Base-by-base conservation (phyloP, 2,329 filamentous ascomycete species). In the Pseudogymnoascus sp. region DNA sequence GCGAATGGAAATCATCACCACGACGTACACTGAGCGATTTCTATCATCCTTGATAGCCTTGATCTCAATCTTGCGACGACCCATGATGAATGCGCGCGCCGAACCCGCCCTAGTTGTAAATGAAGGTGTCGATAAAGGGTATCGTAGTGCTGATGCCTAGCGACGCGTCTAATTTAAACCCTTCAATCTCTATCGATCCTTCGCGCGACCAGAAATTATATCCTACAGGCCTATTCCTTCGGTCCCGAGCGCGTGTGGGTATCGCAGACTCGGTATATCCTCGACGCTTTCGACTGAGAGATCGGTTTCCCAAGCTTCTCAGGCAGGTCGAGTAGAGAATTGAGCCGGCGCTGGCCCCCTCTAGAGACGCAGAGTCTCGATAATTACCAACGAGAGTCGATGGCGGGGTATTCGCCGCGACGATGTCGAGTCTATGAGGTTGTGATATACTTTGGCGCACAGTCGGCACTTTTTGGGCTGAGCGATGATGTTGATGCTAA, bases 41-140 rank as follows among this genome's bases (percentile, higher is more conserved):
- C 93, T 87, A 78, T 97, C 93, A 86, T 97, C 93, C 79, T 96
- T 97, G 83, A 98, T 98, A 71, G 93, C 91, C 80, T 97, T 97
- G 83, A 99, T 98, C 82, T 98, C 95, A 75, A 99, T 99, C 86
- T 99, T 99, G 84, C 95, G 88, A 78, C 95, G 89, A 77, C 95
- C 95, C 95, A 99, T 99, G 62, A 66, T 78, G 73, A 70, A 70
- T 69, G 70, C 66, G 71, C 70, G 71, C 70, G 71, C 70, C 67
- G 69, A 68, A 65, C 65, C 59, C 4, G 5, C 11, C n/a, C n/a
- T 56, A 12, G 46, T 11, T 19, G 46, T 56, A 56, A 56, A 6
- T 33, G 46, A 56, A 56, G 46, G 46, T 33, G 46, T 56, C 26
- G 46, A 56, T 33, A 33, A 33, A 56, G 46, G 12, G 46, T 56